Evolutionary conservation across 805 yeast genomes (phyloP), one percentile per base, ranked within the genome.

Genomic region (Sugiyamaella lignohabitans): DNA sequence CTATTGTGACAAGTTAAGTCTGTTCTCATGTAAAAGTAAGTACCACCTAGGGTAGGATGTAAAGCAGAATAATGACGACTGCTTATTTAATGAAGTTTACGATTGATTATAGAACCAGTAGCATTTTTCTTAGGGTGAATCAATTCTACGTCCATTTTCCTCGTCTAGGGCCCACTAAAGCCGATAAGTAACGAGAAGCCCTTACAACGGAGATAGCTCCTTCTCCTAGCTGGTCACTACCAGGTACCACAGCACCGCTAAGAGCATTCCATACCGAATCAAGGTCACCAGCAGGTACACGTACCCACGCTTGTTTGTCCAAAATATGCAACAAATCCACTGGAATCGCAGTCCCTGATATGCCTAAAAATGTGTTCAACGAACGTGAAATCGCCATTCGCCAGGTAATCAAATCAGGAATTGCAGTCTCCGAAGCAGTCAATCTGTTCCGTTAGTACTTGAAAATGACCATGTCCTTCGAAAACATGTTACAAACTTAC

Each of bases 351-450:
- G 56, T 45, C 6, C 66, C 67, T n/a, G 52, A 48, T 5, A 56
- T 27, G 2, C 69, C 69, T 5, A 56, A 54, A 41, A 54, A 58
- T 38, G 50, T 43, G 6, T 46, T 17, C 29, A 65, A 30, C 16
- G 61, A 53, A 2, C 49, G 37, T 16, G 46, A 35, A 10, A 62
- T 48, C 18, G 56, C 36, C 24, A 63, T 46, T 41, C 53, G 51
- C 68, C 68, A 64, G 2, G 65, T 55, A 21, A 64, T 44, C 21
- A 52, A 35, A 42, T 64, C 68, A 27, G 14, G 14, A 27, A 14
- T 27, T 8, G 14, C 16, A 56, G 32, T 1, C 42, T 43, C 4
- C 38, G 10, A 5, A 45, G 19, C 24, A 2, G 19, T 20, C 27
- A 29, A 14, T 14, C 36, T 16, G 3, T 10, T n/a, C n/a, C n/a